Percentiles rank a stretch among this genome's conserved stretches.
Evolutionary conservation across 805 yeast genomes (phyloP).

Genomic region (Sugiyamaella floridensis): DNA sequence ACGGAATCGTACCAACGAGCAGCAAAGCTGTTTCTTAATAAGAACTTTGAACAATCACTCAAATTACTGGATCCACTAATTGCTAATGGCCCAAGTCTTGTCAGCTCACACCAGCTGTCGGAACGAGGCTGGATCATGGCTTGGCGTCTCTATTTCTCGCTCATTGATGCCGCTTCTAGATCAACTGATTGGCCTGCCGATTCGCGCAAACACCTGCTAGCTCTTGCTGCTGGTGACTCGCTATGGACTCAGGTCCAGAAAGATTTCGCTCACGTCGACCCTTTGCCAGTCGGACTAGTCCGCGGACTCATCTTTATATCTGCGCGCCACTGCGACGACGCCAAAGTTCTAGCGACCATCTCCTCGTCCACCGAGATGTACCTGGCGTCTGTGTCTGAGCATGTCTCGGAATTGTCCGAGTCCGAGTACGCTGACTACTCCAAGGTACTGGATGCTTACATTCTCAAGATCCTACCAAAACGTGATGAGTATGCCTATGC

Average conservation of each 20-base stretch:
- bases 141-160: conserved; percentile 19
- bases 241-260: conserved; percentile 1
- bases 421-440: conserved; percentile 3
- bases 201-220: not conserved
- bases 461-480: conserved; percentile 14
- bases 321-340: conserved; percentile 1
- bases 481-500: conserved; percentile 17
- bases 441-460: conserved; percentile 8
- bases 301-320: conserved; percentile 5
- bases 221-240: not conserved
- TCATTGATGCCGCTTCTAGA: conserved; percentile 13
- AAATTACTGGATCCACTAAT: conserved; percentile 10
- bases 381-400: conserved; percentile 4
- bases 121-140: conserved; percentile 14
- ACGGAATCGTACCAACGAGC: conserved; percentile 12
- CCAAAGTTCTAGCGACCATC: not conserved
- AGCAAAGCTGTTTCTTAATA: conserved; percentile 15
- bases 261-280: conserved; percentile 3
- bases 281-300: not conserved
- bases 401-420: not conserved
- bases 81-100: not conserved
- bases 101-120: conserved; percentile 4
- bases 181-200: not conserved
- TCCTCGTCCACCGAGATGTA: conserved; percentile 6
- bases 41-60: conserved; percentile 10